Conservation (phyloP, 441 rosid species). For the Populus trichocarpa region DNA sequence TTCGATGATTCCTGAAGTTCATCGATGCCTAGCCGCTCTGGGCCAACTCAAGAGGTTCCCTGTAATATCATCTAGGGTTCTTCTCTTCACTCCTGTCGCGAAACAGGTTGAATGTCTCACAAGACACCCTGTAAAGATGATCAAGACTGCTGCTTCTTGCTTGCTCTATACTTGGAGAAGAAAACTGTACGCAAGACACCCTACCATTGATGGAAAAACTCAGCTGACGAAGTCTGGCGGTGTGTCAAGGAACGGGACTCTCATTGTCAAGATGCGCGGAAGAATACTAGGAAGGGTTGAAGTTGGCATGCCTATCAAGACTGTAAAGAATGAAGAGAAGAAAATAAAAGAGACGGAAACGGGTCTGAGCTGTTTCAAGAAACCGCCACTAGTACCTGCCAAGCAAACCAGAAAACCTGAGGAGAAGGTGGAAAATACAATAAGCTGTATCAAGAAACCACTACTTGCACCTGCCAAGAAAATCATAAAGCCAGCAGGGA, state of each 20-base stretch:
- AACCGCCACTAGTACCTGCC: background rate
- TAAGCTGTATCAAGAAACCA: background rate
- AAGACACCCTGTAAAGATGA: background rate
- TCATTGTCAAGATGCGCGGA: background rate
- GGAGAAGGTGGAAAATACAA: too few species aligned
- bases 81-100: background rate
- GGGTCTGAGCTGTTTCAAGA: background rate
- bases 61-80: background rate
- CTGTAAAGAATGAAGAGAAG: background rate
- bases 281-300: background rate
- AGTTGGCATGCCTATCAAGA: background rate
- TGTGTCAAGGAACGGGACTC: background rate
- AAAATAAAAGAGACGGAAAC: background rate
- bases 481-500: background rate
- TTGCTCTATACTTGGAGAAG: background rate
- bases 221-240: background rate
- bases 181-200: background rate
- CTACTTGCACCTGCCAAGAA: background rate
- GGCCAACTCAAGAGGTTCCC: background rate
- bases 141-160: background rate
- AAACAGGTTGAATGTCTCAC: background rate
- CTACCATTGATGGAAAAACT: background rate
- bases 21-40: background rate
- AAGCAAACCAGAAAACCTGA: too few species aligned
- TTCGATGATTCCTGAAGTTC: background rate